phyloP scores from a whole-genome alignment of 352 stramenopile species.

The Pythium phragmitis region DNA sequence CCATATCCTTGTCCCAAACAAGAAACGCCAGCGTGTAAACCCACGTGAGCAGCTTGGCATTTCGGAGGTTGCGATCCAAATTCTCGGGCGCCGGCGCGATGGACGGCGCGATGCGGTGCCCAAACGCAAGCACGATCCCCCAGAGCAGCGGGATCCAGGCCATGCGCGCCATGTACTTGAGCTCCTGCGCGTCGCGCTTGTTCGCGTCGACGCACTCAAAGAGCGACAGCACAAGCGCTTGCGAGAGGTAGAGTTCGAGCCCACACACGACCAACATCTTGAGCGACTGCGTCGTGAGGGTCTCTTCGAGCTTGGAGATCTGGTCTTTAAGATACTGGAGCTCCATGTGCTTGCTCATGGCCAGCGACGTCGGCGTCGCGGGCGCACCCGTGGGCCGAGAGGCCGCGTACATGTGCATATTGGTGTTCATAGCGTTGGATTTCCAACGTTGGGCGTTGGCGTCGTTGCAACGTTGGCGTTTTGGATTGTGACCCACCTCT shows the following conservation, averaged over 20 bases:
- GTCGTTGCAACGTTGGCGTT: too few species aligned
- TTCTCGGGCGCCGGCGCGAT: constrained; percentile 56
- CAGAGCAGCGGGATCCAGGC: constrained; percentile 54
- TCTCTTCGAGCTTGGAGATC: constrained; percentile 26
- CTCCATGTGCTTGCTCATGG: constrained; percentile 19
- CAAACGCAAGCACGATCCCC: constrained; percentile 51
- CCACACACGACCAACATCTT: constrained; percentile 59
- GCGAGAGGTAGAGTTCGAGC: constrained; percentile 73
- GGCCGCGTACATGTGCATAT: too few species aligned
- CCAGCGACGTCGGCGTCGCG: too few species aligned
- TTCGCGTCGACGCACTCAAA: constrained; percentile 58
- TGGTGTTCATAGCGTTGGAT: too few species aligned
- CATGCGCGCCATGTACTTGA: constrained; percentile 67
- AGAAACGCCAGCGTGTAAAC: constrained; percentile 58
- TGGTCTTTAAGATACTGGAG: constrained; percentile 24
- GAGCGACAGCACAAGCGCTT: constrained; percentile 66
- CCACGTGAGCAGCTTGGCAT: constrained; percentile 70
- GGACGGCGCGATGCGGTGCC: constrained; percentile 36
- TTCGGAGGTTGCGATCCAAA: constrained; percentile 65
- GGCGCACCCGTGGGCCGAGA: too few species aligned
- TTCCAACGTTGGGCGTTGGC: too few species aligned
- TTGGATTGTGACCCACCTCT: background rate
- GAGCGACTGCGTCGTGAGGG: constrained; percentile 37
- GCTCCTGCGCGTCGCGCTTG: constrained; percentile 60
- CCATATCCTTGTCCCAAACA: constrained; percentile 72